Evolutionary conservation across 352 stramenopile genomes (phyloP), one percentile per base, ranked within the genome.

Genomic region (Peronospora belbahrii): DNA sequence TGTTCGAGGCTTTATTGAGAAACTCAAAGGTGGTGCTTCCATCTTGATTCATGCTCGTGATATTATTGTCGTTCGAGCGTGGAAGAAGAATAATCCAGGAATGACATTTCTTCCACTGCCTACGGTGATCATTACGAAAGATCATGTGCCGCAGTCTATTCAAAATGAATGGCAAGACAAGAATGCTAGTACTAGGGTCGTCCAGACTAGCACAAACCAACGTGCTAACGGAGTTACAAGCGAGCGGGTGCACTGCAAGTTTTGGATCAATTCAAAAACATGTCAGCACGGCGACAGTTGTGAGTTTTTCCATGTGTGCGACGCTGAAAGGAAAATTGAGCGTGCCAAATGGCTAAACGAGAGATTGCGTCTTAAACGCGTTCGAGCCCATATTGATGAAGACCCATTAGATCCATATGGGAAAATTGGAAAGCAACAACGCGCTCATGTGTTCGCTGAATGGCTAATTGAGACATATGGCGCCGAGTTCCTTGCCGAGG

Each of bases 401-500:
- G 82, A 93, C 38, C 70, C 64, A 6, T 58, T 71, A 17, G 77
- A 90, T 27, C 67, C 82, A 0, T 69, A 89, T 31, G 68, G 67
- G 8, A 91, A 94, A 65, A 77, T 38, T 23, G 65, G 62, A 19
- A 94, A 94, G 50, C 55, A 78, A 36, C 70, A 83, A 46, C 77
- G 82, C 27, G 82, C 77, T 0, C 62, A 72, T 13, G 65, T 87
- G 19, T 88, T 94, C 35, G 65, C 71, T 2, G 56, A 89, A 14
- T 95, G 82, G 78, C 56, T 95, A 14, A 64, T 94, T 0, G 59
- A 64, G 14, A 78, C 70, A 6, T 92, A 91, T 57, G 82, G 81
- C 0, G 35, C 35, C 1, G 52, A 56, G 15, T 70, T 54, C 18
- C 61, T 95, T 17, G 52, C 62, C 5, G 42, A 39, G 0, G 81